Base-by-base conservation (phyloP, 768 basidiomycete species). In the Rhizopogon sp. region DNA sequence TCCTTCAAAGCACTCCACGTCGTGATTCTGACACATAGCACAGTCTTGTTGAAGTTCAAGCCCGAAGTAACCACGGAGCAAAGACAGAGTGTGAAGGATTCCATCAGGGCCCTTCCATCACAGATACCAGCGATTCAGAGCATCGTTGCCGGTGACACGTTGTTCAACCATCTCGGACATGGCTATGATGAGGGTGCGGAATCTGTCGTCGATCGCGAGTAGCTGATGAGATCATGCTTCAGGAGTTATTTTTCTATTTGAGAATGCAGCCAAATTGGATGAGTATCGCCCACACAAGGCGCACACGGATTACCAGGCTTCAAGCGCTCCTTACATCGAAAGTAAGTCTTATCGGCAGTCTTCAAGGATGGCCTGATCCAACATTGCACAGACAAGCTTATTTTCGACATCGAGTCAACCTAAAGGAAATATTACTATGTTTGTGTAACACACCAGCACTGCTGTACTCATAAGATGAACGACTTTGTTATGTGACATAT, bases 201-300 rank as follows among this genome's bases (percentile, higher is more conserved):
- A 54, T 39, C 6, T 37, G 33, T 20, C 14, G 22, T 5, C 29
- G 11, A 37, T 25, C 42, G 10, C 14, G 9, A 8, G 25, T 31
- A 29, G 20, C 25, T 29, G 9, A 20, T 28, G 4, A 7, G 14
- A 16, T 33, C n/a, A 42, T 7, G 28, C 13, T 28, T 11, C 42
- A 69, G 66, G 67, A 6, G 11, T 62, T 25, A 57, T 67, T 25
- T 56, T 67, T 33, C 13, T 65, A 41, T 69, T 67, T 43, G 47
- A 67, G 29, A 56, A 55, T 33, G 52, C 55, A 49, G 47, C 52
- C 16, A 55, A 55, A 11, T 45, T 66, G 28, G 39, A 54, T 3
- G 45, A 31, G 0, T 67, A 66, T 33, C 1, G 14, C 6, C 25
- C 58, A 40, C 63, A 64, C 58, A 33, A 58, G 46, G 56, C 58